Base-by-base conservation (phyloP, 768 basidiomycete species). In the Lactarius hatsudake region DNA sequence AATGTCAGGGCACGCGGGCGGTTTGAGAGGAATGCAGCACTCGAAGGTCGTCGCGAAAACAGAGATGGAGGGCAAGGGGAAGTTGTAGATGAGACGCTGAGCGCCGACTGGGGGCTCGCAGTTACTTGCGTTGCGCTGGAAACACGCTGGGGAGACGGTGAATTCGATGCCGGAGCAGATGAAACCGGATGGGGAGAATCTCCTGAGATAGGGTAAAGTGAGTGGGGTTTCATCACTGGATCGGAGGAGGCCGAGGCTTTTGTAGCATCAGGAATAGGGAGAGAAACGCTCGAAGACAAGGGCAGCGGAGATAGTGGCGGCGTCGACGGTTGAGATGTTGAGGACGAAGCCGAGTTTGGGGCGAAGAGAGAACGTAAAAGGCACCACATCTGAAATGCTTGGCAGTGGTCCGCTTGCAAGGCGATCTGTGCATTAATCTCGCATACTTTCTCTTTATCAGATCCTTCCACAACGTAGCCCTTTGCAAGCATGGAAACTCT, bases 311-410 rank as follows among this genome's bases (percentile, higher is more conserved):
- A 71, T 63, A 72, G 67, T 0, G 76, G 69, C 10, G 69, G 66
- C 18, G 73, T 64, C 3, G 68, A 66, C 54, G 62, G 77, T 58
- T 67, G 74, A 66, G 64, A 78, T 64, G 68, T 75, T 55, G 51
- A 74, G 51, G 67, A 68, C 5, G 74, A 74, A 71, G 72, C 74
- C 9, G 84, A 72, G 70, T 73, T 74, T 4, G 84, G 85, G 20
- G 82, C 68, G 57, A 85, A 74, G 61, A 87, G 80, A 18, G 86
- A 84, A 15, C 79, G 82, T 23, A 94, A 75, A 2, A 93, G 75
- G 10, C 85, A 70, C 92, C 92, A 94, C 2, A 81, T 80, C 71
- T 91, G 88, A 1, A 86, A 87, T 3, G 83, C 83, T 5, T 82
- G 78, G 32, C 79, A 72, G 65, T 85, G 82, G 26, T 86, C 86